phyloP scores from a whole-genome alignment of 495 filamentous ascomycete genomes.

The Elasticomyces elasticus region DNA sequence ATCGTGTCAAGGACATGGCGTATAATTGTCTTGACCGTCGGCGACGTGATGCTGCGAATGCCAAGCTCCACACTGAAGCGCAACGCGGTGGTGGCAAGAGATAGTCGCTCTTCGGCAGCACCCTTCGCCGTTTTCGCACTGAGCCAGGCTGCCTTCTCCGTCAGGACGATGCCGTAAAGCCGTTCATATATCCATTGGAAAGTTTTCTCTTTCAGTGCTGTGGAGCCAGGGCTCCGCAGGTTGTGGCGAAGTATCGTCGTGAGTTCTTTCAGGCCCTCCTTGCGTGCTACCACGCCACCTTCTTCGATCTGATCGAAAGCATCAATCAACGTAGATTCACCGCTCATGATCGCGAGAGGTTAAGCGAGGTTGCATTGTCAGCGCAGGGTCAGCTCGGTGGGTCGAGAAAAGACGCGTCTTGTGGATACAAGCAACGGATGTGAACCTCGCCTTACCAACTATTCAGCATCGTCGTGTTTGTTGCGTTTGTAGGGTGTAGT shows the following conservation, averaged over 20 bases:
- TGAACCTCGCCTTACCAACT: too few relatives aligned
- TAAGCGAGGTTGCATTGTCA: too few relatives aligned
- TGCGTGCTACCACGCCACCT: slow-evolving; percentile 20
- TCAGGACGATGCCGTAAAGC: slow-evolving; percentile 57
- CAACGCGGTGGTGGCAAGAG: slow-evolving; percentile 60
- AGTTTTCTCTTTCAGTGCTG: slow-evolving; percentile 56
- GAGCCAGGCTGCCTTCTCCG: slow-evolving; percentile 57
- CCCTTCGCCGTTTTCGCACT: slow-evolving; percentile 42
- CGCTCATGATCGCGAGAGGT: slow-evolving; percentile 12
- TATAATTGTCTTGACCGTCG: slow-evolving; percentile 65
- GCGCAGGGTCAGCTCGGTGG: too few relatives aligned
- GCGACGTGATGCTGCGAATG: slow-evolving; percentile 55
- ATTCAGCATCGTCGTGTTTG: too few relatives aligned
- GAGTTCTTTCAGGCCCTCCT: slow-evolving; percentile 40
- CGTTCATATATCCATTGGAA: slow-evolving; percentile 76
- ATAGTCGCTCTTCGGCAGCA: slow-evolving; percentile 48
- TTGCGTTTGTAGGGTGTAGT: too few relatives aligned
- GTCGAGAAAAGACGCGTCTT: too few relatives aligned
- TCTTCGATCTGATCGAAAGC: slow-evolving; percentile 16
- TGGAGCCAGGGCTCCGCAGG: slow-evolving; percentile 43
- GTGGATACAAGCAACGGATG: too few relatives aligned
- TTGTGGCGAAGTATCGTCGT: slow-evolving; percentile 55
- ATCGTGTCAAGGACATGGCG: slow-evolving; percentile 75
- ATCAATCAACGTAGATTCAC: slow-evolving; percentile 13
- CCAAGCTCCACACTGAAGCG: slow-evolving; percentile 60